These are phyloP conservation scores for Coprinopsis sp. DNA, from an alignment of 768 basidiomycete genomes.

Conservation along the genomic window DNA sequence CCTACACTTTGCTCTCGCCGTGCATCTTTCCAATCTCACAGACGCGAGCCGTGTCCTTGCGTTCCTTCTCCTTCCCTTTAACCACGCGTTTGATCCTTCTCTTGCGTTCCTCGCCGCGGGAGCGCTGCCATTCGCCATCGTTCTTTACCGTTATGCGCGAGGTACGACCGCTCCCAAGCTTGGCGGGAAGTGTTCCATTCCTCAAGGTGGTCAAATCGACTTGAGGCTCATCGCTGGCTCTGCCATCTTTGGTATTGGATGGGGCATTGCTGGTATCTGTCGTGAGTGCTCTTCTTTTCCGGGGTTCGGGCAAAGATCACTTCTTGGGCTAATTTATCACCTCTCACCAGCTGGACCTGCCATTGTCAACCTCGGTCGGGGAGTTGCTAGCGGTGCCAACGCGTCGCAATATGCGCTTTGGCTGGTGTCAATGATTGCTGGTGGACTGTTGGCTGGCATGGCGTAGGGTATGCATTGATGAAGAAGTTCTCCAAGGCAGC, in stretches of 20 bases:
- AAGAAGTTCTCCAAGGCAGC: neutral
- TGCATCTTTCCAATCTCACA: conserved; percentile 50
- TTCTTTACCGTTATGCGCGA: conserved; percentile 40
- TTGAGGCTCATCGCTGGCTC: conserved; percentile 44
- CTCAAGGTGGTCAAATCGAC: conserved; percentile 38
- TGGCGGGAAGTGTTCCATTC: conserved; percentile 42
- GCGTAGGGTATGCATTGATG: neutral
- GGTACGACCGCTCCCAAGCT: conserved; percentile 35
- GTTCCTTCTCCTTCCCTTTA: conserved; percentile 49
- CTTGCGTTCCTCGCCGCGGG: conserved; percentile 50
- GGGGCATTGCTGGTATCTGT: conserved; percentile 58
- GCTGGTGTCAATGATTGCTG: conserved; percentile 35
- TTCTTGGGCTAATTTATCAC: conserved; percentile 6
- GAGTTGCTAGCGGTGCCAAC: conserved; percentile 27
- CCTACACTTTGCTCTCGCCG: conserved; percentile 48
- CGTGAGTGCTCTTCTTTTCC: conserved; percentile 37
- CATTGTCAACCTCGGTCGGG: conserved; percentile 56
- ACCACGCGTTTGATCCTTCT: conserved; percentile 51
- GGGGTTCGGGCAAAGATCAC: too few species aligned
- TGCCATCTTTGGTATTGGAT: conserved; percentile 56
- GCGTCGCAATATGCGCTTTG: conserved; percentile 35
- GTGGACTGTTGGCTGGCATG: conserved; percentile 33
- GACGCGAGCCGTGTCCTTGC: conserved; percentile 44
- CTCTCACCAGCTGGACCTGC: conserved; percentile 48
- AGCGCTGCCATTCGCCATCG: conserved; percentile 42